Evolutionary conservation across 208 protist species (phyloP), one percentile per base, ranked within the genome.

Genomic region (Trypanosoma cruzi): DNA sequence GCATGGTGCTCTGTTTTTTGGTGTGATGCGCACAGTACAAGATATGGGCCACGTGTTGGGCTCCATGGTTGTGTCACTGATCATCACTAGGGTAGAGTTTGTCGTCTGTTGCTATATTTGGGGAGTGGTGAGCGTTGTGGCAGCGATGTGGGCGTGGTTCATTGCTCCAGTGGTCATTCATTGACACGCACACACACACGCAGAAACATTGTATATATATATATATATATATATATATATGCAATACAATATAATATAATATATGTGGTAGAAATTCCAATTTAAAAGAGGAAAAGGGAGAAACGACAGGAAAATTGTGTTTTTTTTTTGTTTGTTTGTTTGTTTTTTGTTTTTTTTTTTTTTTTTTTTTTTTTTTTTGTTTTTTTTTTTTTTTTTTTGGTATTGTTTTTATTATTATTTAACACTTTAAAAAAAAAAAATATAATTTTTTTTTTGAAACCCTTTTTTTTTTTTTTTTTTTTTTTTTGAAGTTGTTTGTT

Each of bases 1-100:
- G 6, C 81, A 85, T 63, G 82, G 78, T 36, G 86, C 81, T 0
- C 79, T 71, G 10, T 96, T 94, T 66, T 93, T 94, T 68, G 91
- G 87, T 46, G 85, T 96, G 57, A 90, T 96, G 81, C 84, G 85
- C 14, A 94, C 79, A 13, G 63, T 96, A 50, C 77, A 92, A 57
- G 89, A 96, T 66, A 53, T 89, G 26, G 88, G 87, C 20, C 88
- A 96, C 63, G 78, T 94, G 5, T 49, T 89, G 0, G 81, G 81
- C 40, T 76, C 81, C 8, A 63, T 75, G 18, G 73, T 78, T 29
- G 76, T 84, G 42, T 77, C 82, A 0, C 54, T 75, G 40, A 61
- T 87, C 5, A 75, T 94, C 44, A 59, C 55, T 4, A 62, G 62
- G 26, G 44, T 79, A 18, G 69, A 75, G 46, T 85, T 94, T 63